Base-by-base conservation (phyloP, 805 yeast species). In the Wickerhamiella domercqiae region DNA sequence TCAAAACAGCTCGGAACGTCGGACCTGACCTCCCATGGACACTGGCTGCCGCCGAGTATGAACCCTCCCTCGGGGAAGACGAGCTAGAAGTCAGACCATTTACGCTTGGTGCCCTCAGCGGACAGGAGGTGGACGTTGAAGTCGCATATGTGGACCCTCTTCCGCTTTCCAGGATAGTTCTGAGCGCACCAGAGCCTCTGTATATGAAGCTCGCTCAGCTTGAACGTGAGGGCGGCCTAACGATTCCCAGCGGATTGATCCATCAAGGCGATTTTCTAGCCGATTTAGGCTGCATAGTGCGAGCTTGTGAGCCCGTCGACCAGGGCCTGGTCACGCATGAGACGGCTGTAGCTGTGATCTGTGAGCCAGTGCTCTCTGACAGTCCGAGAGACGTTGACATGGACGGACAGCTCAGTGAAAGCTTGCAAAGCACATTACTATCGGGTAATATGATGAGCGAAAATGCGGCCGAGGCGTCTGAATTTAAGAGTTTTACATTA, bases 231-330 rank as follows among this genome's bases (percentile, higher is more conserved):
- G 48, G 67, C 1, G 47, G 52, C 20, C 48, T 48, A 6, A 42
- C 60, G 3, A 50, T 70, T 5, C 60, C 63, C 33, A 47, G 53
- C 2, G 26, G 26, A 13, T 52, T 62, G 11, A 56, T 60, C 18
- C 56, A 63, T 21, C 66, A 62, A 33, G 69, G 67, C 18, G 71
- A 67, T 42, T 36, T 47, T 5, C 55, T 69, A 2, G 54, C 69
- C 15, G 54, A 52, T 3, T 48, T 71, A 15, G 65, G 66, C 43
- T 78, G 78, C 16, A 48, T 50, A 5, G 66, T 81, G 2, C 47
- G 69, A 3, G 64, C 75, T 18, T 71, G 83, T 52, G 93, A 80
- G 47, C 93, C 93, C 0, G 64, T 71, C 2, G 71, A 68, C 30
- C 93, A 80, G 51, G 94, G 94, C 1, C 45, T 78, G 1, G 53